phyloP scores from a whole-genome alignment of 2,329 filamentous ascomycete species.

The Keithomyces neogunnii region DNA sequence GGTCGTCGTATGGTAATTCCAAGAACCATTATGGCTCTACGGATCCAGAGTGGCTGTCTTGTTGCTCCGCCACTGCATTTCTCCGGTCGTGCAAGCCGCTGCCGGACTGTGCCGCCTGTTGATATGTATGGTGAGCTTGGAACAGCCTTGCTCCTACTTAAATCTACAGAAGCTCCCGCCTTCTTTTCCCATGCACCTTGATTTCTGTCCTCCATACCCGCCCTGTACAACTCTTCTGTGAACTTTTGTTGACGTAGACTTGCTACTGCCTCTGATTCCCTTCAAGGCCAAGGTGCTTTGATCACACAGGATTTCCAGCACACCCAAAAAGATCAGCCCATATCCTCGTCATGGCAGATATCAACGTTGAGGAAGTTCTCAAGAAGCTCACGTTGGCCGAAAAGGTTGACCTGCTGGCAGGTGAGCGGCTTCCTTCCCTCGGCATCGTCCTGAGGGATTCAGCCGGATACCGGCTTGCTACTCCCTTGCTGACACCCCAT shows the following conservation, averaged over 20 bases:
- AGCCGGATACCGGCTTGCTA: neutral
- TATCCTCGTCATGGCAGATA: slow-evolving; percentile 33
- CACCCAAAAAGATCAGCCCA: neutral
- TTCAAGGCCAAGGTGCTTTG: no score
- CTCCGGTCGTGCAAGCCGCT: no score
- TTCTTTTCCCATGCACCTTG: no score
- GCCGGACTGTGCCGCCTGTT: no score
- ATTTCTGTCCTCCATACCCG: no score
- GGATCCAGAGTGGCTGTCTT: neutral
- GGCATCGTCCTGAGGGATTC: neutral
- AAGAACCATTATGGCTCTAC: neutral
- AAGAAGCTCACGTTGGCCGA: slow-evolving; percentile 44
- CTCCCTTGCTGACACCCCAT: neutral
- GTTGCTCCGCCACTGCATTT: neutral
- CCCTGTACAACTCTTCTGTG: no score
- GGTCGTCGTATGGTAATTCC: neutral
- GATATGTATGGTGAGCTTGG: no score
- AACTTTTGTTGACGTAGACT: no score
- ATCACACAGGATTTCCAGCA: no score
- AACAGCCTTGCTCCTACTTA: no score
- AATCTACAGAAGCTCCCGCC: no score
- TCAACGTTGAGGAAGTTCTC: slow-evolving; percentile 45
- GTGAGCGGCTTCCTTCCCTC: slow-evolving; percentile 19
- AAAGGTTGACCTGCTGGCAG: slow-evolving; percentile 45
- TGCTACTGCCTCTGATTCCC: no score